Percentiles rank a stretch among this genome's conserved stretches.
Conservation (phyloP, 1,139 yeast species). For the Geotrichum restrictum region DNA sequence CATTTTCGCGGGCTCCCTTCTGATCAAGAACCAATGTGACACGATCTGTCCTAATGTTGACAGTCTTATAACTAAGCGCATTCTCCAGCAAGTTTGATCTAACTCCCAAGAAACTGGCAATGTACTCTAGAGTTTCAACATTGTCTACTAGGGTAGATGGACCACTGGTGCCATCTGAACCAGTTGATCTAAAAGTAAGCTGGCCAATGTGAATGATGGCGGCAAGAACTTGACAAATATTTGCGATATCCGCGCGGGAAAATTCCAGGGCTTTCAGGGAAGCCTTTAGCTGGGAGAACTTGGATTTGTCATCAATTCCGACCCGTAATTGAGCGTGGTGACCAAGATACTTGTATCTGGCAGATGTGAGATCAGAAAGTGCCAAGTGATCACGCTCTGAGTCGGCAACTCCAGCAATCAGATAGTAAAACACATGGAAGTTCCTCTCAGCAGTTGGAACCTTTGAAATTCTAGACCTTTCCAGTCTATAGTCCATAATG, state of each 20-base stretch:
- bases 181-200: conserved; percentile 38
- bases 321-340: conserved; percentile 41
- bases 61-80: conserved; percentile 42
- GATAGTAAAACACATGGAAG: conserved; percentile 43
- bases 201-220: conserved; percentile 45
- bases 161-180: conserved; percentile 37
- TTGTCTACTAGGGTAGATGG: conserved; percentile 42
- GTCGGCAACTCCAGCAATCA: conserved; percentile 41
- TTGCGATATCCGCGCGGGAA: conserved; percentile 43
- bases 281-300: conserved; percentile 39
- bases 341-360: conserved; percentile 41
- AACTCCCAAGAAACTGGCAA: conserved; percentile 43
- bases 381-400: conserved; percentile 41
- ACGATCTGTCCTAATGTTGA: conserved; percentile 39
- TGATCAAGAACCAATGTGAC: conserved; percentile 43
- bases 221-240: conserved; percentile 44
- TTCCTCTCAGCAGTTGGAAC: conserved; percentile 44
- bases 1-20: conserved; percentile 43
- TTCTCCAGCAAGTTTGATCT: conserved; percentile 40
- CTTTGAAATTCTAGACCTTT: conserved; percentile 41
- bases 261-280: conserved; percentile 40
- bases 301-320: conserved; percentile 40
- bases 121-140: conserved; percentile 37
- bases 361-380: conserved; percentile 32
- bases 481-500: conserved; percentile 41